Base-by-base conservation (phyloP, 768 basidiomycete genomes). In the Boletus coccyginus region DNA sequence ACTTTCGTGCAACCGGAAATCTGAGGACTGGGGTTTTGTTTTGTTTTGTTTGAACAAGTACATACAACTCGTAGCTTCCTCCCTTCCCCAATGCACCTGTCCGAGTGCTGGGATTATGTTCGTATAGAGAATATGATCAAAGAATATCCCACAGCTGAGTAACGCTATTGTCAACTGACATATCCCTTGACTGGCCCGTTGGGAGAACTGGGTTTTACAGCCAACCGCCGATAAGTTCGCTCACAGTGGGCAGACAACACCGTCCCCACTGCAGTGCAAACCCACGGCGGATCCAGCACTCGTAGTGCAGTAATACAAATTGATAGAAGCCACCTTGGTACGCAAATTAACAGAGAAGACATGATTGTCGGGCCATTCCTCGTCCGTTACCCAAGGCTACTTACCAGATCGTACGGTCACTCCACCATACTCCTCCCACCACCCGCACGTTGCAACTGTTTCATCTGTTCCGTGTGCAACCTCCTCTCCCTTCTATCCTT, bases 401-500 rank as follows among this genome's bases (percentile, higher is more conserved):
- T 21, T 11, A 47, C 44, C 12, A 35, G 49, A 38, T 39, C 29
- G 24, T 29, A 38, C 19, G 49, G 16, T 62, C 55, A 58, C n/a
- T 47, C 41, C 2, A 9, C 24, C 19, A 8, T 39, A 9, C 27
- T 21, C 32, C 6, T 46, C 44, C 45, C 45, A 17, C 41, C 32
- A 7, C 32, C 42, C 0, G 43, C 40, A 8, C 29, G 46, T 17
- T 52, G 47, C 9, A 62, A 19, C n/a, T 50, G 58, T 45, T 19
- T 62, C 41, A 61, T 19, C 29, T 67, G 55, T n/a, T 59, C 63
- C 17, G 17, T 21, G 35, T 70, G 46, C n/a, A 62, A 19, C 49
- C 14, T 50, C 33, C 55, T 43, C 38, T 67, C 66, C 40, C 68
- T 67, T 32, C 3, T 53, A 19, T 68, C 62, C 53, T 61, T 65